Evolutionary conservation across 805 yeast species (phyloP).

Genomic region (Teunomyces stri): DNA sequence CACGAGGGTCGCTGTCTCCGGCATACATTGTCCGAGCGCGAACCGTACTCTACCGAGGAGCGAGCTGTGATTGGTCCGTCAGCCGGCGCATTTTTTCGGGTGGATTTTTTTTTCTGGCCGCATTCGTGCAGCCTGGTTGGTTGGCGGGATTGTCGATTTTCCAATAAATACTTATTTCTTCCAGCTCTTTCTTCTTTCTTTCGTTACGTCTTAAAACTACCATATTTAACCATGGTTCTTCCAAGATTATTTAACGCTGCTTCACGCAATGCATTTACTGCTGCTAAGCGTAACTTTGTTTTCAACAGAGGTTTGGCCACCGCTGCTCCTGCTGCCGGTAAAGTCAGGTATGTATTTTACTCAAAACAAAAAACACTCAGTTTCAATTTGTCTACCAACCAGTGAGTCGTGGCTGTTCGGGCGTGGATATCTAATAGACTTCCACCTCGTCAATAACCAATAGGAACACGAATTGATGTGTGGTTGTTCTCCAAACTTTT

Average conservation of each 20-base stretch:
- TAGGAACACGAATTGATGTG: neutral
- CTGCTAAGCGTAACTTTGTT: conserved; percentile 79
- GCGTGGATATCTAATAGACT: neutral
- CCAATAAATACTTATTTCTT: conserved; percentile 3
- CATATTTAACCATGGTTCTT: conserved; percentile 49
- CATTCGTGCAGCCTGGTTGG: conserved; percentile 1
- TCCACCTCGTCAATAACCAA: neutral
- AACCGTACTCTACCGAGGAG: conserved; percentile 6
- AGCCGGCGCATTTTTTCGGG: conserved; percentile 2
- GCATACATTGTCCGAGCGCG: conserved; percentile 4
- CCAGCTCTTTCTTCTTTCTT: conserved; percentile 11
- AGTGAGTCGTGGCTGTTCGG: too few relatives aligned
- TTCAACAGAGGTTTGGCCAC: conserved; percentile 77
- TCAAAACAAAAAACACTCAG: neutral
- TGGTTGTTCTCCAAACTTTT: neutral
- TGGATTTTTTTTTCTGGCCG: conserved; percentile 3
- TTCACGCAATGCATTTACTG: conserved; percentile 85
- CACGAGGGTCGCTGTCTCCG: neutral
- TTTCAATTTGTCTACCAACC: neutral
- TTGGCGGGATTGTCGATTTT: conserved; percentile 3
- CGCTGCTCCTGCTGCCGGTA: conserved; percentile 74
- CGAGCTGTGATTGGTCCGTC: conserved; percentile 7
- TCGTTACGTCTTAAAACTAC: conserved; percentile 16
- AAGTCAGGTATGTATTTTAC: conserved; percentile 70
- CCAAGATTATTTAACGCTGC: conserved; percentile 51